A percentile compares a stretch with the other conserved stretches of the same genome.
phyloP scores from a whole-genome alignment of 768 basidiomycete species.

The Flagelloscypha sp. region DNA sequence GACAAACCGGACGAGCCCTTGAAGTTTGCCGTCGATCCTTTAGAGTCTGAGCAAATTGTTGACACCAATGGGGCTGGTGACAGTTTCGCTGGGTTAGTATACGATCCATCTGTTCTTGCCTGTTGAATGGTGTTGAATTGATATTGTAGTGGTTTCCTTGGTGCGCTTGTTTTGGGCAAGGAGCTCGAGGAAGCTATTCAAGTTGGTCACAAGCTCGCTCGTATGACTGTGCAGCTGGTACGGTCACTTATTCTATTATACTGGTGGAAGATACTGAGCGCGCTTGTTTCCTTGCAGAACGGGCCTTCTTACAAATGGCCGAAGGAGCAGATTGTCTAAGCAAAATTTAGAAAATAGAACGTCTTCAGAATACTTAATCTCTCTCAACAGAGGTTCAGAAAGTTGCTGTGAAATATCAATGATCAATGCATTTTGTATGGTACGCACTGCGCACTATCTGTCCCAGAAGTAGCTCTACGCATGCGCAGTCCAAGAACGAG shows the following conservation, averaged over 20 bases:
- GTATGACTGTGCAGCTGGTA: slow-evolving; percentile 80
- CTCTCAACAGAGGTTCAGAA: no score
- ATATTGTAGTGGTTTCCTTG: slow-evolving; percentile 67
- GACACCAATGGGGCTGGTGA: slow-evolving; percentile 99
- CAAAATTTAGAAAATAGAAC: no score
- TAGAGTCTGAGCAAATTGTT: slow-evolving; percentile 62
- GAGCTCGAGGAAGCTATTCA: slow-evolving; percentile 66
- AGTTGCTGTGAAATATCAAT: no score
- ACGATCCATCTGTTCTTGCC: no score
- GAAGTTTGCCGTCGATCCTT: slow-evolving; percentile 47
- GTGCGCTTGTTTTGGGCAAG: slow-evolving; percentile 76
- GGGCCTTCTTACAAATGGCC: slow-evolving; percentile 48
- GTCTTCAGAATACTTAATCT: no score
- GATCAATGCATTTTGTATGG: no score
- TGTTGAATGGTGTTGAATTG: background rate
- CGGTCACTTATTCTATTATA: slow-evolving; percentile 9
- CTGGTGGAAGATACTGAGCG: background rate
- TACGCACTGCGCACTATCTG: no score
- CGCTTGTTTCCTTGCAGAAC: slow-evolving; percentile 24
- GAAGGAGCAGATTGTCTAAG: slow-evolving; percentile 35
- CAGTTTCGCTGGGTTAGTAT: slow-evolving; percentile 63
- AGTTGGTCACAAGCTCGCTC: slow-evolving; percentile 79
- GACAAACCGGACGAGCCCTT: slow-evolving; percentile 46
- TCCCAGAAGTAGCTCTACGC: no score
- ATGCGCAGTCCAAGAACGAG: no score